Conservation (phyloP, 1,284 basidiomycete species). For the Serendipita sp. region DNA sequence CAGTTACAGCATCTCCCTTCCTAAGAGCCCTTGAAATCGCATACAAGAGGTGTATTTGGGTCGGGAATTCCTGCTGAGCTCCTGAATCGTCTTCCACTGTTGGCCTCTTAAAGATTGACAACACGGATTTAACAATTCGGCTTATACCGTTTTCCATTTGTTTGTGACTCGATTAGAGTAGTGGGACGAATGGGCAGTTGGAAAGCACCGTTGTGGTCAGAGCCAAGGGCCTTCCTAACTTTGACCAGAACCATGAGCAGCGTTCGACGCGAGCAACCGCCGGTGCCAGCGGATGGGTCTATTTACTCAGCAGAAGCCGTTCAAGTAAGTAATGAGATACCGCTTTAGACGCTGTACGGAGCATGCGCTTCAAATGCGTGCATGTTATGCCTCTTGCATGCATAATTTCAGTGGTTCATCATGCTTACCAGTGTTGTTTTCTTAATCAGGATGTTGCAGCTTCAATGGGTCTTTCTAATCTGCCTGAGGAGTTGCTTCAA, state of each 20-base stretch:
- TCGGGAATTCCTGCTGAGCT: no score
- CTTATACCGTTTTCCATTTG: no score
- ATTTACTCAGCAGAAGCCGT: conserved; percentile 3
- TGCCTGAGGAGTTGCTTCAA: conserved; percentile 71
- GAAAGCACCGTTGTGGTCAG: background rate
- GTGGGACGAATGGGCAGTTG: background rate
- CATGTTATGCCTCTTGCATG: background rate
- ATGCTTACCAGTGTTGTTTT: background rate
- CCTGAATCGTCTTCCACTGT: no score
- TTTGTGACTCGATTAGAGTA: no score
- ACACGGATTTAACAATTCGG: no score
- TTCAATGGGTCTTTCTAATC: conserved; percentile 63
- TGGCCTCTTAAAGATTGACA: no score
- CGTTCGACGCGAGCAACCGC: background rate
- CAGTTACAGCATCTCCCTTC: background rate
- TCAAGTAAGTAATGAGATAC: background rate
- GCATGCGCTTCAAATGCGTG: background rate
- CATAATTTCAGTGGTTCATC: background rate
- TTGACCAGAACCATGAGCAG: background rate
- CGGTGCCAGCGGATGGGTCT: background rate
- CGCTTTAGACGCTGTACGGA: background rate
- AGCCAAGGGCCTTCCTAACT: background rate
- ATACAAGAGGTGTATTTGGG: background rate
- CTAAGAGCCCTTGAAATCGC: background rate
- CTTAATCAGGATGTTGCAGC: conserved; percentile 78